These are phyloP conservation scores for Aureobasidium mangrovei DNA, from an alignment of 2,329 filamentous ascomycete species.

Conservation along the genomic window DNA sequence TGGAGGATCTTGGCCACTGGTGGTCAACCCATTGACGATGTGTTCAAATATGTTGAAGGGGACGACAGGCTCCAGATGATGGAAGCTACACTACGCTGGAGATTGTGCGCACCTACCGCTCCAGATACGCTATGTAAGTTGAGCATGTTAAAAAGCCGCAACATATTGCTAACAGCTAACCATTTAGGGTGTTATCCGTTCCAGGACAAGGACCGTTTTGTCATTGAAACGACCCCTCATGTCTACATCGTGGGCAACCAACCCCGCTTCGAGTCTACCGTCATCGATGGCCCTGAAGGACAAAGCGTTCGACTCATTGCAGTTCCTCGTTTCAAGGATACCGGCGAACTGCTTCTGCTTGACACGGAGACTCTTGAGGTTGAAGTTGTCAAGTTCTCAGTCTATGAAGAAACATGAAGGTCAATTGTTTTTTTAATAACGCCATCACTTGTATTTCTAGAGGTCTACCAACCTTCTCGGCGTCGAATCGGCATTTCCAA, in stretches of 20 bases:
- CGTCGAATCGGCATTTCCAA: too few species aligned
- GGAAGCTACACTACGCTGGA: conserved; percentile 90
- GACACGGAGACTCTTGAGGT: conserved; percentile 80
- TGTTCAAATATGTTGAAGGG: conserved; percentile 80
- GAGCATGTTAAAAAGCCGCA: not conserved
- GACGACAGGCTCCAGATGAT: conserved; percentile 77
- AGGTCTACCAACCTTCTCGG: too few species aligned
- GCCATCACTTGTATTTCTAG: too few species aligned
- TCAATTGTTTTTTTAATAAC: too few species aligned
- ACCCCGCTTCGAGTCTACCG: conserved; percentile 53
- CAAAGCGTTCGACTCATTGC: conserved; percentile 71
- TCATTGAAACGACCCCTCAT: conserved; percentile 77
- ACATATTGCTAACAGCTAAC: conserved; percentile 16
- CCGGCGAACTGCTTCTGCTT: conserved; percentile 70
- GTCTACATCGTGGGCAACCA: conserved; percentile 66
- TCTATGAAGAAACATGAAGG: conserved; percentile 19
- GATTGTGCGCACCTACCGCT: conserved; percentile 83
- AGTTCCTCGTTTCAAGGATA: conserved; percentile 71
- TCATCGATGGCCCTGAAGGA: conserved; percentile 45
- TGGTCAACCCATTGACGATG: conserved; percentile 88
- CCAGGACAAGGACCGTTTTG: conserved; percentile 85
- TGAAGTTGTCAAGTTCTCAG: conserved; percentile 55
- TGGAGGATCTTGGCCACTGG: conserved; percentile 80
- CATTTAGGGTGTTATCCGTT: conserved; percentile 83
- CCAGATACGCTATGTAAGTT: conserved; percentile 86